These are phyloP conservation scores for Talaromyces adpressus DNA, from an alignment of 495 filamentous ascomycete genomes.

Conservation along the genomic window DNA sequence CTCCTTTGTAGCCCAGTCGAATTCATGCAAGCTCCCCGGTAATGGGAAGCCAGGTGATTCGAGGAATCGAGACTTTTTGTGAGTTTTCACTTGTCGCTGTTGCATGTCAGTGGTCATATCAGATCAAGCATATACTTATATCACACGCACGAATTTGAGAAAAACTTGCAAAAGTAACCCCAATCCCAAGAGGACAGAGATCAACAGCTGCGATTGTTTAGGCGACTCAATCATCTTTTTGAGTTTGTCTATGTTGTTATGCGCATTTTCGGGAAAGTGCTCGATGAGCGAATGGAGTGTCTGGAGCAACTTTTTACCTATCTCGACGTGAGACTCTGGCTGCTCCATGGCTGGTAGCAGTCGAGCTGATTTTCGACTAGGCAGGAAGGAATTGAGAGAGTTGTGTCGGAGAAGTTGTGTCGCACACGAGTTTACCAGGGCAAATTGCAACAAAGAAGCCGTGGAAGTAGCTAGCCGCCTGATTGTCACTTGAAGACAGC, in stretches of 20 bases:
- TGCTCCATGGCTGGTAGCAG: neutral
- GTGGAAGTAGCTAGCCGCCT: neutral
- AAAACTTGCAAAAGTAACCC: neutral
- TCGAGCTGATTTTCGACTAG: neutral
- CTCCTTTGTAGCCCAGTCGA: slow-evolving; percentile 53
- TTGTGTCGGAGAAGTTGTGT: neutral
- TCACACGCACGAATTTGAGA: neutral
- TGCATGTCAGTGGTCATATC: neutral
- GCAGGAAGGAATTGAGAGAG: neutral
- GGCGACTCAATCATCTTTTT: neutral
- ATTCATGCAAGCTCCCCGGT: slow-evolving; percentile 49
- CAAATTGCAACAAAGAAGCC: neutral
- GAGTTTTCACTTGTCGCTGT: neutral
- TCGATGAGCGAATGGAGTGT: neutral
- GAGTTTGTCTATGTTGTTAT: neutral
- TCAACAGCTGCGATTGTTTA: neutral
- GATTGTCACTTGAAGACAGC: neutral
- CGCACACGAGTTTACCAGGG: neutral
- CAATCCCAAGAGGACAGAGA: neutral
- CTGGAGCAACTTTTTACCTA: neutral
- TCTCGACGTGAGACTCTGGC: neutral
- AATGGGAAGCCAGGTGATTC: slow-evolving; percentile 15
- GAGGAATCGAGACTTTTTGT: slow-evolving; percentile 4
- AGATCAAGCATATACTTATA: neutral
- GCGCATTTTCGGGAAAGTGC: neutral